Base-by-base conservation (phyloP, 202 grass and related monocot species). In the Setaria italica region DNA sequence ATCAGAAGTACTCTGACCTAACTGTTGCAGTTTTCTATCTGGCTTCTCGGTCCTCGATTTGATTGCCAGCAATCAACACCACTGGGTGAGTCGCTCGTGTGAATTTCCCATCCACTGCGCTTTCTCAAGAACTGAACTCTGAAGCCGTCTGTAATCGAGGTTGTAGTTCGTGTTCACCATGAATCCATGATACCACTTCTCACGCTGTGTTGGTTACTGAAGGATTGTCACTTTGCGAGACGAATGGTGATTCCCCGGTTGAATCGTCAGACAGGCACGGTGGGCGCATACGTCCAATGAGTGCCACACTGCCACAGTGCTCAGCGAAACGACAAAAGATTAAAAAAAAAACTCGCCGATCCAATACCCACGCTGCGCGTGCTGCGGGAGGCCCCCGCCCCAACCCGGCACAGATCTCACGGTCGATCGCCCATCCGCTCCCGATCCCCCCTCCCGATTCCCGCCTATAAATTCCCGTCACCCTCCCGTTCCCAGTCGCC, bases 361-460 rank as follows among this genome's bases (percentile, higher is more conserved):
- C 19, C 50, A 49, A 29, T 10, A 56, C 46, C 19, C 25, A 70
- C 87, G 56, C 7, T 55, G 51, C 33, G n/a, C 14, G 47, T 11
- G 0, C 1, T 4, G 32, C 50, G 17, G 3, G 39, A 16, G 49
- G 43, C 13, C 25, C 55, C 7, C 59, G 25, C 11, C 25, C 59
- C 59, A 62, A 62, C 10, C n/a, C n/a, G 42, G 67, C 83, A 29
- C 17, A 83, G 76, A 94, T 91, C 90, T 84, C 85, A 69, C 74
- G 49, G 84, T 76, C 39, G 33, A 94, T 82, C 51, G 62, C 4
- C 8, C 19, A 30, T 5, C 58, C 21, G 58, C 49, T 48, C 62
- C 14, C 62, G 25, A 25, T 25, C 25, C 25, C 25, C 25, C 25
- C 25, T 25, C 25, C 25, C 25, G 34, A 35, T 14, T 39, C 47